These are phyloP conservation scores for Stephania cephalantha DNA, from an alignment of 164 flowering plant genomes.

Conservation along the genomic window DNA sequence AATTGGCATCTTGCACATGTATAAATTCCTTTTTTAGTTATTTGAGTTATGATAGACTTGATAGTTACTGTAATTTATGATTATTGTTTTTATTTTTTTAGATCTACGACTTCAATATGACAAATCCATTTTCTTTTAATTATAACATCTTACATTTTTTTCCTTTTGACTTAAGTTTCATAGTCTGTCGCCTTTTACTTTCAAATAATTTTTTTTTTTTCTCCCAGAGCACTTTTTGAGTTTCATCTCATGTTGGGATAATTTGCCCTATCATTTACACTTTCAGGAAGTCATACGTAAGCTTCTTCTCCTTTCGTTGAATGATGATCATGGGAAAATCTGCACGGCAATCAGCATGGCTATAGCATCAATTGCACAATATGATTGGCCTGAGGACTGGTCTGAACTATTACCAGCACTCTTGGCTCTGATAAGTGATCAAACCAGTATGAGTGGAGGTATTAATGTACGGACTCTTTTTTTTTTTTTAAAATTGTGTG, in stretches of 20 bases:
- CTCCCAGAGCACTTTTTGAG: not conserved
- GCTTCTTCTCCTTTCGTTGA: conserved; percentile 60
- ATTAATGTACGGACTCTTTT: not conserved
- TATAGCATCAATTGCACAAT: conserved; percentile 73
- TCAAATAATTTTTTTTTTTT: not conserved
- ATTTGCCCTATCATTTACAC: conserved; percentile 10
- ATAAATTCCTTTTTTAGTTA: no score
- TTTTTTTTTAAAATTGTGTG: not conserved
- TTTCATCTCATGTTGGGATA: not conserved
- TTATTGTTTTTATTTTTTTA: not conserved
- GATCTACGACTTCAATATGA: conserved; percentile 7
- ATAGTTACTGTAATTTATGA: not conserved
- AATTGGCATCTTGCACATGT: not conserved
- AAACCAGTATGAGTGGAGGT: conserved; percentile 75
- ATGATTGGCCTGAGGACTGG: conserved; percentile 98
- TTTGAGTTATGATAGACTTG: not conserved
- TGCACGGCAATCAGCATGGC: conserved; percentile 96
- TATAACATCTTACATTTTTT: not conserved
- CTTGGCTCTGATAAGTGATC: conserved; percentile 63
- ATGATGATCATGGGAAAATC: conserved; percentile 76
- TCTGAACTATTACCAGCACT: conserved; percentile 78
- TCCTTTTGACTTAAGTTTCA: not conserved
- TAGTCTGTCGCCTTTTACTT: not conserved
- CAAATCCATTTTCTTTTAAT: not conserved
- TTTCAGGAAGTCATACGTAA: conserved; percentile 60